phyloP scores from a whole-genome alignment of 2,329 filamentous ascomycete genomes.

The Tricladium varicosporioides region DNA sequence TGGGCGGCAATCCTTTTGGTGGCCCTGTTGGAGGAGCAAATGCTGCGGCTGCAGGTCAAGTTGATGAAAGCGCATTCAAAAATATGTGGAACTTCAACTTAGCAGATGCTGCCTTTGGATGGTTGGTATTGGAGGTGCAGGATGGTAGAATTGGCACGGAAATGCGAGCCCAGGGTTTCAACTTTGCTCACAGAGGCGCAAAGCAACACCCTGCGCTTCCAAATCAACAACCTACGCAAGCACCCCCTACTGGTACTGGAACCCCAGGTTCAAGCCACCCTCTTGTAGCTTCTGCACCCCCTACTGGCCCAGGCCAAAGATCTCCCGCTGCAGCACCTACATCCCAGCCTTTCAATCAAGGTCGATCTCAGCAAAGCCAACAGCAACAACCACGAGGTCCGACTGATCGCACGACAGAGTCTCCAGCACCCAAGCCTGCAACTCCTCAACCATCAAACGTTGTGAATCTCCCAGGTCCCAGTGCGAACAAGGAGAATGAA shows the following conservation, averaged over 20 bases:
- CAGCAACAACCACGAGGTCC: constrained; percentile 33
- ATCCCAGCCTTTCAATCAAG: constrained; percentile 27
- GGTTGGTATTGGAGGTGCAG: constrained; percentile 91
- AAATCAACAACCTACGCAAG: constrained; percentile 33
- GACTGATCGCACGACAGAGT: constrained; percentile 30
- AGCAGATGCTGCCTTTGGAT: constrained; percentile 95
- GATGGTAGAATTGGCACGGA: constrained; percentile 95
- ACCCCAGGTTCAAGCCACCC: constrained; percentile 35
- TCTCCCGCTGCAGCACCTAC: constrained; percentile 26
- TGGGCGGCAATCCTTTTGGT: constrained; percentile 94
- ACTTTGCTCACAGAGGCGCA: constrained; percentile 91
- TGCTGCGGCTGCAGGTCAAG: constrained; percentile 72
- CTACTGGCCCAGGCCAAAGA: constrained; percentile 30
- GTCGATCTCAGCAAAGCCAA: constrained; percentile 25
- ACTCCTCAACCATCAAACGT: constrained; percentile 43
- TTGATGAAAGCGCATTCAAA: constrained; percentile 99
- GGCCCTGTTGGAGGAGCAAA: constrained; percentile 71
- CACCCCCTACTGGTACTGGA: constrained; percentile 35
- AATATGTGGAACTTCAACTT: constrained; percentile 99
- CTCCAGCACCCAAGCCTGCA: constrained; percentile 43
- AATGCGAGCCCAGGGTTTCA: constrained; percentile 98
- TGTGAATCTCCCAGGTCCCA: constrained; percentile 34
- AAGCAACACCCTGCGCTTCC: constrained; percentile 60
- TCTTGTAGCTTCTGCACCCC: constrained; percentile 32
- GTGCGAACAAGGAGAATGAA: constrained; percentile 56